Conservation (phyloP, 768 basidiomycete genomes). For the Crepidotus variabilis region DNA sequence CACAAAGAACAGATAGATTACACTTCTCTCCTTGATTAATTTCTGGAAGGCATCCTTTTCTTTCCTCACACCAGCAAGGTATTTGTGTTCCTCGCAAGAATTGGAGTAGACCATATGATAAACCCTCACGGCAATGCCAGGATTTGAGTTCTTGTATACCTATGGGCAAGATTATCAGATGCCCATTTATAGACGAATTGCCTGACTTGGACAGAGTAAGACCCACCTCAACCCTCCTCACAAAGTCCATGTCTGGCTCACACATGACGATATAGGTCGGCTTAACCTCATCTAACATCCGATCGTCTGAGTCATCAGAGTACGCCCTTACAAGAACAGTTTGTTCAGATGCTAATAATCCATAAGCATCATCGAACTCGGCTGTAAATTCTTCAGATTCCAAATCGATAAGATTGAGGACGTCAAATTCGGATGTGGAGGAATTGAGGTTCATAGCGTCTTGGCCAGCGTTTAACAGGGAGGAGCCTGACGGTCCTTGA, state of each 20-base stretch:
- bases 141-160: constrained; percentile 85
- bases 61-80: constrained; percentile 79
- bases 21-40: constrained; percentile 88
- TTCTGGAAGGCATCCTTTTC: constrained; percentile 95
- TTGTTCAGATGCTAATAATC: constrained; percentile 72
- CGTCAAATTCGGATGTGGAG: constrained; percentile 14
- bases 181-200: background rate
- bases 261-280: constrained; percentile 95
- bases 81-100: constrained; percentile 94
- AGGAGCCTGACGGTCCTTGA: constrained; percentile 20
- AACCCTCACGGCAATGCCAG: constrained; percentile 79
- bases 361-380: constrained; percentile 78
- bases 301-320: constrained; percentile 90
- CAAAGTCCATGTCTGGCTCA: constrained; percentile 91
- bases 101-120: constrained; percentile 96
- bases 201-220: background rate
- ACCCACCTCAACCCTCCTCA: constrained; percentile 84
- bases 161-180: constrained; percentile 20
- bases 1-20: constrained; percentile 27
- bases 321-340: constrained; percentile 85
- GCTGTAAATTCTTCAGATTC: constrained; percentile 33
- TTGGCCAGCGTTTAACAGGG: background rate
- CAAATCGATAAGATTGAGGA: constrained; percentile 31
- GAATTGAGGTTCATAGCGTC: constrained; percentile 17
- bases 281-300: constrained; percentile 77